Percentiles rank a stretch among this genome's conserved stretches.
These are phyloP conservation scores for Trichomonascus vanleenenianus DNA, from an alignment of 805 yeast species.

Conservation along the genomic window DNA sequence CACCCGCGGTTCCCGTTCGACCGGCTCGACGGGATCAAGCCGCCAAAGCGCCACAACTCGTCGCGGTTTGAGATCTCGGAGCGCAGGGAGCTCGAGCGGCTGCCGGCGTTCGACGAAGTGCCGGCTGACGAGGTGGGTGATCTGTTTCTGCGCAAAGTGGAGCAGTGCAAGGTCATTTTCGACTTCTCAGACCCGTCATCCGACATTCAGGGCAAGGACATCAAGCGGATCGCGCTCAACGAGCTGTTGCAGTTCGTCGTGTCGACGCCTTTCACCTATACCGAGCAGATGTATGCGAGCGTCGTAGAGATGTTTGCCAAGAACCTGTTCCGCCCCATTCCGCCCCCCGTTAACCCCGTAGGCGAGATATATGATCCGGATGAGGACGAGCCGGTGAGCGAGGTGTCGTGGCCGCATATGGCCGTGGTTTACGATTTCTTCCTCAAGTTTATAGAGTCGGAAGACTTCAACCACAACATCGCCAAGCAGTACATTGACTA, in stretches of 20 bases:
- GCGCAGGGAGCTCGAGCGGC: conserved; percentile 56
- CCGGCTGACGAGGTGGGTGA: conserved; percentile 72
- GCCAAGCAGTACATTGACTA: conserved; percentile 95
- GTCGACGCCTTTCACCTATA: conserved; percentile 71
- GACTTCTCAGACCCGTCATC: conserved; percentile 91
- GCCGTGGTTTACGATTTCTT: conserved; percentile 93
- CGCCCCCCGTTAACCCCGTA: conserved; percentile 95
- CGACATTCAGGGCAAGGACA: conserved; percentile 87
- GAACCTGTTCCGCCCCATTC: conserved; percentile 90
- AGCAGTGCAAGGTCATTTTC: conserved; percentile 90
- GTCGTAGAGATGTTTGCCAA: conserved; percentile 84
- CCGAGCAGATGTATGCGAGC: conserved; percentile 84
- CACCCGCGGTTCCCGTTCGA: conserved; percentile 44
- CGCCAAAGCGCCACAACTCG: conserved; percentile 88
- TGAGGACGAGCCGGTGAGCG: conserved; percentile 96
- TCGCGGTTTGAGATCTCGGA: conserved; percentile 81
- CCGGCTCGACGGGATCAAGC: conserved; percentile 64
- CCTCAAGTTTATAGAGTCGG: conserved; percentile 84
- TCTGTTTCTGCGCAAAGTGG: conserved; percentile 78
- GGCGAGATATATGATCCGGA: conserved; percentile 97
- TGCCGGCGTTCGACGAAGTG: conserved; percentile 86
- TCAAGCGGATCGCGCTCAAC: conserved; percentile 77
- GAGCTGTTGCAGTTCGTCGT: conserved; percentile 86
- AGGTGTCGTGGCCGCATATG: conserved; percentile 99
- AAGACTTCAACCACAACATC: conserved; percentile 85